Evolutionary conservation across 805 yeast species (phyloP).

Genomic region (Candida coquimbonensis): DNA sequence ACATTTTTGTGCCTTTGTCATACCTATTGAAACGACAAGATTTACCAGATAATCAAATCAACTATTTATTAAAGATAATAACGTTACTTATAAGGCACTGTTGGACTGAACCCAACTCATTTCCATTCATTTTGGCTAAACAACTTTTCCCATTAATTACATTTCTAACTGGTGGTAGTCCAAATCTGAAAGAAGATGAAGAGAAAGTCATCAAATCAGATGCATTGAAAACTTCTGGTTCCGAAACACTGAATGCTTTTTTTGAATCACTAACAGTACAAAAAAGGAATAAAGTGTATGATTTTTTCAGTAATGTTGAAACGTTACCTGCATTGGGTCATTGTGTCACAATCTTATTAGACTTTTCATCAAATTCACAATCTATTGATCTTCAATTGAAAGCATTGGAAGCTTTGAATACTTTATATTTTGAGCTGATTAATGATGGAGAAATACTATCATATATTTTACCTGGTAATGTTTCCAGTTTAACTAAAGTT

Average conservation of each 20-base stretch:
- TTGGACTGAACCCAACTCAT: conserved; percentile 36
- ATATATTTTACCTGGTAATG: conserved; percentile 44
- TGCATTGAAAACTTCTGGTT: conserved; percentile 32
- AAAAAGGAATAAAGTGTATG: conserved; percentile 15
- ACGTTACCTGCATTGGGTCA: conserved; percentile 42
- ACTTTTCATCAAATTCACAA: conserved; percentile 25
- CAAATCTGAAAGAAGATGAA: conserved; percentile 26
- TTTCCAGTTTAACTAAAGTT: conserved; percentile 37
- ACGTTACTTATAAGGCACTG: conserved; percentile 36
- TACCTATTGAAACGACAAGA: conserved; percentile 41
- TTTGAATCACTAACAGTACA: conserved; percentile 25
- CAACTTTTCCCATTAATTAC: conserved; percentile 43
- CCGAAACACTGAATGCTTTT: conserved; percentile 24
- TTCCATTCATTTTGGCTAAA: conserved; percentile 31
- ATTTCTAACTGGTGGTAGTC: conserved; percentile 39
- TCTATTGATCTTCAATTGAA: conserved; percentile 24
- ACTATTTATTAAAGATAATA: conserved; percentile 38
- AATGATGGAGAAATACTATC: conserved; percentile 44
- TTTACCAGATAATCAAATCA: conserved; percentile 41
- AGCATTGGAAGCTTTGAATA: conserved; percentile 28
- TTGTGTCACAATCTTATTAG: conserved; percentile 36
- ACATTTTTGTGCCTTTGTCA: conserved; percentile 54
- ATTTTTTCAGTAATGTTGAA: conserved; percentile 26
- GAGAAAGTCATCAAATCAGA: conserved; percentile 24
- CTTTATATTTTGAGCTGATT: conserved; percentile 28